Conservation (phyloP, 1,284 basidiomycete species). For the Cutaneotrichosporon daszewskae region DNA sequence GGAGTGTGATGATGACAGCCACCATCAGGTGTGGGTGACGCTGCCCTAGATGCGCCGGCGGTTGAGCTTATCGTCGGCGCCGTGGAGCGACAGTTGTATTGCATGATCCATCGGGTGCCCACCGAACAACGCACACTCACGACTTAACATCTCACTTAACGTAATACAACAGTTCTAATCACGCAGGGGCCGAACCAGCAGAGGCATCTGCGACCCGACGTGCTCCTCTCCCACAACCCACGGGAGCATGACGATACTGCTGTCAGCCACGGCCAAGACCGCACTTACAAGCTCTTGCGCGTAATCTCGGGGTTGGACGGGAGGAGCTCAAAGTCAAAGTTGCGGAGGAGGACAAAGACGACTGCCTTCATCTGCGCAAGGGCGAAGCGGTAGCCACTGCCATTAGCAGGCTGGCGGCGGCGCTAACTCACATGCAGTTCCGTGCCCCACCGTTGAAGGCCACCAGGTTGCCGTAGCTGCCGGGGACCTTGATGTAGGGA, state of each 20-base stretch:
- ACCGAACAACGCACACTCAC: too few species aligned
- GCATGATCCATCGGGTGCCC: too few species aligned
- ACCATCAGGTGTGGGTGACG: too few species aligned
- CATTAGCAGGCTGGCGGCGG: background rate
- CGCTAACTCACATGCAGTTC: conserved; percentile 54
- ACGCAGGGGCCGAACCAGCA: too few species aligned
- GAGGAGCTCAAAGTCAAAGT: conserved; percentile 56
- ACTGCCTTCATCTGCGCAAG: conserved; percentile 61
- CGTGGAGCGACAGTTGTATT: too few species aligned
- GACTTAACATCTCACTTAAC: too few species aligned
- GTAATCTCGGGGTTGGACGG: conserved; percentile 33
- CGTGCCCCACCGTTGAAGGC: conserved; percentile 64
- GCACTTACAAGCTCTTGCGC: conserved; percentile 25
- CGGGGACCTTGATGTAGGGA: conserved; percentile 50
- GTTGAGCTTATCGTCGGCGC: too few species aligned
- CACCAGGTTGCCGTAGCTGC: conserved; percentile 59
- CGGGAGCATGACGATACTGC: conserved; percentile 42
- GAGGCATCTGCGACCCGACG: conserved; percentile 45
- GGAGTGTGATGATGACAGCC: too few species aligned
- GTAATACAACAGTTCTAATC: too few species aligned
- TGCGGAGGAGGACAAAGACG: conserved; percentile 56
- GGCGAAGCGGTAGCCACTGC: conserved; percentile 60
- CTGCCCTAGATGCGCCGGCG: too few species aligned
- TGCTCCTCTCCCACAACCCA: conserved; percentile 41
- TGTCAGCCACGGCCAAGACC: background rate